Conservation (phyloP, 768 basidiomycete species). For the Lactarius quietus region DNA sequence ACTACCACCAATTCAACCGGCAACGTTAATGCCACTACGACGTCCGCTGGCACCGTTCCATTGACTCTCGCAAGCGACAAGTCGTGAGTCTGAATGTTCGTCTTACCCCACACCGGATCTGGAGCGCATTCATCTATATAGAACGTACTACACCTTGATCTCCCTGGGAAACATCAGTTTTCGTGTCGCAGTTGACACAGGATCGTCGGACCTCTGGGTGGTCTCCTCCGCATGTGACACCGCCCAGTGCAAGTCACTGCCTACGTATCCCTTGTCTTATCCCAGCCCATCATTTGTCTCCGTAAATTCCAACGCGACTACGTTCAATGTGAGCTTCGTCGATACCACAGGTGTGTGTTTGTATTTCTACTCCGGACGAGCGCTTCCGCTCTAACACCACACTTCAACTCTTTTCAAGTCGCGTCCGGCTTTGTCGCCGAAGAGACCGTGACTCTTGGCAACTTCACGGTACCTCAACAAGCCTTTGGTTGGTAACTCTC, state of each 20-base stretch:
- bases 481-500: conserved; percentile 53
- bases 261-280: conserved; percentile 68
- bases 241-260: conserved; percentile 51
- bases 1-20: conserved; percentile 1
- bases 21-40: neutral
- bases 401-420: conserved; percentile 37
- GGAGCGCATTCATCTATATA: conserved; percentile 28
- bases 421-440: conserved; percentile 67
- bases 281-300: conserved; percentile 60
- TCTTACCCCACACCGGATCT: neutral
- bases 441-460: conserved; percentile 59
- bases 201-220: conserved; percentile 70
- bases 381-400: neutral
- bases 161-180: conserved; percentile 59
- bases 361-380: neutral
- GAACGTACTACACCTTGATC: conserved; percentile 66
- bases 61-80: conserved; percentile 22
- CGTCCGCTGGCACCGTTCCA: conserved; percentile 10
- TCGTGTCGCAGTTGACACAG: conserved; percentile 71
- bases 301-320: conserved; percentile 58
- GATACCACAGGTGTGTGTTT: conserved; percentile 61
- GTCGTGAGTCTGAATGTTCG: conserved; percentile 15
- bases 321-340: conserved; percentile 57
- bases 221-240: conserved; percentile 59
- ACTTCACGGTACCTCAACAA: conserved; percentile 57